A percentile compares a stretch with the other conserved stretches of the same genome.
These are phyloP conservation scores for Litsea cubeba DNA, from an alignment of 164 flowering plant species.

Conservation along the genomic window DNA sequence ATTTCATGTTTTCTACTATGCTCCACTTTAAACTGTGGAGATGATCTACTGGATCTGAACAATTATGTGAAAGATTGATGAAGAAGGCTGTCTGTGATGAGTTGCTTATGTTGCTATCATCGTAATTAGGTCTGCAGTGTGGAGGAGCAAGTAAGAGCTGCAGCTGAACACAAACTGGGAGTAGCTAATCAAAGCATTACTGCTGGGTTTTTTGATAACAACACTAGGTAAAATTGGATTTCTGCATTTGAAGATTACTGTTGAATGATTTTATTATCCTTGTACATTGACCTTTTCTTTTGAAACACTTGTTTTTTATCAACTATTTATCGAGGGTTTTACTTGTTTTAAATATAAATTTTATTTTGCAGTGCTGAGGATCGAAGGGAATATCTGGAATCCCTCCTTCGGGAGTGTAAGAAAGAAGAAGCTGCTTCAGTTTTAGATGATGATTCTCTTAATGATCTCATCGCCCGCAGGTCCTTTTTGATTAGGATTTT, in stretches of 20 bases:
- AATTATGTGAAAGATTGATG: too few relatives aligned
- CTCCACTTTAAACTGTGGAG: too few relatives aligned
- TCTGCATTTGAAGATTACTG: neutral
- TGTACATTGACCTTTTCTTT: neutral
- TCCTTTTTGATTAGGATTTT: conserved; percentile 11
- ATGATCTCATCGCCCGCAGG: conserved; percentile 94
- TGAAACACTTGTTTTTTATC: too few relatives aligned
- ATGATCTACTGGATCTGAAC: too few relatives aligned
- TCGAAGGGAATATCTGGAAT: conserved; percentile 92
- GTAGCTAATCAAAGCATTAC: conserved; percentile 99
- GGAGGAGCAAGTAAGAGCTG: conserved; percentile 98
- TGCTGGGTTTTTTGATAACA: conserved; percentile 98
- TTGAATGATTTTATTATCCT: neutral
- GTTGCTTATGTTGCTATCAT: too few relatives aligned
- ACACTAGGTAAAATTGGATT: conserved; percentile 61
- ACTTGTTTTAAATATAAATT: neutral
- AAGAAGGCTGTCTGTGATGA: too few relatives aligned
- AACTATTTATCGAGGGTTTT: too few relatives aligned
- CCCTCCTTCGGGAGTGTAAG: conserved; percentile 90
- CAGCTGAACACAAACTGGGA: conserved; percentile 99
- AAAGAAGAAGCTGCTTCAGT: conserved; percentile 96
- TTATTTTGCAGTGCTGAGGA: conserved; percentile 89
- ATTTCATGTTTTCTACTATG: too few relatives aligned
- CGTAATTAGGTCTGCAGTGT: conserved; percentile 71
- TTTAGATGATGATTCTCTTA: conserved; percentile 83